Base-by-base conservation (phyloP, 1,284 basidiomycete genomes). In the Papiliotrema terrestris region DNA sequence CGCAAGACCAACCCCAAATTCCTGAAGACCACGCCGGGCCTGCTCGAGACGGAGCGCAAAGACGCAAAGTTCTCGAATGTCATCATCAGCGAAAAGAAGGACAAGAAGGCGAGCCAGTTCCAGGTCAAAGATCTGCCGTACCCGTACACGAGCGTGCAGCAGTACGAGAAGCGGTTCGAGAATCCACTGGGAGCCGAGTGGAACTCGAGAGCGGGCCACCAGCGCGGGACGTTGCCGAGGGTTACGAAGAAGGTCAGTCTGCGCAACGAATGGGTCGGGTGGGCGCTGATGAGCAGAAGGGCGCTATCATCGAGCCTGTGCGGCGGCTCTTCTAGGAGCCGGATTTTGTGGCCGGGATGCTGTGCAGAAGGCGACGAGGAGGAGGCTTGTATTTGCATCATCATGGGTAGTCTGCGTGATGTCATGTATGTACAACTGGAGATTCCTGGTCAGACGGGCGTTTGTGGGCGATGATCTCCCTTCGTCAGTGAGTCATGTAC, bases 61-160 rank as follows among this genome's bases (percentile, higher is more conserved):
- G 96, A 98, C 77, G 86, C 86, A 58, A 80, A 81, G 51, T 89
- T 91, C 71, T 81, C 84, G 8, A 86, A 96, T 73, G 85, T 98
- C 63, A 96, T 98, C 78, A 90, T 98, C 68, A 90, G 89, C 1
- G 93, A 98, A 77, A 88, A 87, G 71, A 84, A 86, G 54, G 93
- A 98, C 79, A 93, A 92, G 79, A 97, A 97, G 74, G 91, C 90
- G 1, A 80, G 84, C 13, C 89, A 90, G 75, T 98, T 92, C 75
- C 81, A 86, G 55, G 83, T 91, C 53, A 89, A 88, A 72, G 91
- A 96, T 73, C 76, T 98, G 47, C 95, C 95, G 2, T 89, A 88
- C 74, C 95, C 95, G 2, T 98, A 93, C 73, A 95, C 94, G 3
- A 88, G 86, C 71, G 84, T 85, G 51, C 88, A 86, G 8, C 94